Evolutionary conservation across 2,329 filamentous ascomycete species (phyloP).

Genomic region (Iodosphaeria phyllophila): DNA sequence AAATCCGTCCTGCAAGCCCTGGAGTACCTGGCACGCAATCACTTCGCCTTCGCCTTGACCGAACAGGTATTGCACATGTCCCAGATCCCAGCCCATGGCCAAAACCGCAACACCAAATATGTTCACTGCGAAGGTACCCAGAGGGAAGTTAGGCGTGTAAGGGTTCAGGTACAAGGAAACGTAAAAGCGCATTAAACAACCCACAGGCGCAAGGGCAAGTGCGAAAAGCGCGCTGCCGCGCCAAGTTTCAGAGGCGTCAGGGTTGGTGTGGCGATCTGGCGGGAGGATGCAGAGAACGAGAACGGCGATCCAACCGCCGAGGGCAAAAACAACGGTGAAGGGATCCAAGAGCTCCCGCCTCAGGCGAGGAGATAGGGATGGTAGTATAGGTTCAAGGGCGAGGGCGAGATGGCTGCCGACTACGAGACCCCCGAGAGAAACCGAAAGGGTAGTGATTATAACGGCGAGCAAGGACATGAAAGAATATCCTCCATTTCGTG

Average conservation of each 20-base stretch:
- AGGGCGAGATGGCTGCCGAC: conserved; percentile 60
- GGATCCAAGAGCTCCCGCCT: conserved; percentile 46
- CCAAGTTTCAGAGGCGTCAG: conserved; percentile 38
- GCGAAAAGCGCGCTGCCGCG: conserved; percentile 59
- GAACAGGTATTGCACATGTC: conserved; percentile 47
- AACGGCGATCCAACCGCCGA: conserved; percentile 62
- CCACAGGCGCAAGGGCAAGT: conserved; percentile 65
- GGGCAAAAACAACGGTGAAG: conserved; percentile 42
- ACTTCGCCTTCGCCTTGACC: conserved; percentile 29
- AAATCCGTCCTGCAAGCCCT: conserved; percentile 49
- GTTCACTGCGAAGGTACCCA: conserved; percentile 77
- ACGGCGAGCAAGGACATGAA: conserved; percentile 68
- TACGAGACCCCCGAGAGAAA: conserved; percentile 52
- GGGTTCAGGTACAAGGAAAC: conserved; percentile 53
- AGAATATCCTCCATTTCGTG: conserved; percentile 56
- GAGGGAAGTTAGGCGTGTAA: conserved; percentile 46
- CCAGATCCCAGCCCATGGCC: conserved; percentile 62
- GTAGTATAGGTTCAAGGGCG: conserved; percentile 35
- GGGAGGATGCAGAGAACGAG: conserved; percentile 55
- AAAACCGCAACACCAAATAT: conserved; percentile 57
- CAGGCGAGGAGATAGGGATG: conserved; percentile 37
- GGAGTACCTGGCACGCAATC: conserved; percentile 48
- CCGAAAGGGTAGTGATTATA: conserved; percentile 48
- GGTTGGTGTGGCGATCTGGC: conserved; percentile 28
- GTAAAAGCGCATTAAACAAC: conserved; percentile 61